phyloP scores from a whole-genome alignment of 2,329 filamentous ascomycete species.

The Raffaelea albimanens region DNA sequence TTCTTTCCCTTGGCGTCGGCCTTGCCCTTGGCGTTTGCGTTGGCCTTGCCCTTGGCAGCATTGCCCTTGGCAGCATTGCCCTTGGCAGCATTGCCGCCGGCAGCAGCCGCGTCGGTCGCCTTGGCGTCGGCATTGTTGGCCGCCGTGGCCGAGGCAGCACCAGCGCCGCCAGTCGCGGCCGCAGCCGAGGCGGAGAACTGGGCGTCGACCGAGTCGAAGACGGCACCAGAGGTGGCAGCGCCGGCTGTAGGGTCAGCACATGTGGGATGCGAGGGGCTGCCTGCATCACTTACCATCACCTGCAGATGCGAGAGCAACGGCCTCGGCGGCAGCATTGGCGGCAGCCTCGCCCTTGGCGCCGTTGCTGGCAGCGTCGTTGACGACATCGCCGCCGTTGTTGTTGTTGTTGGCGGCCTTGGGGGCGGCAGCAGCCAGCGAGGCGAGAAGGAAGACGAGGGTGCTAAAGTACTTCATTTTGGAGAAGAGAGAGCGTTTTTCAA shows the following conservation, averaged over 20 bases:
- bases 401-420: slow-evolving; percentile 8
- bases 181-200: slow-evolving; percentile 8
- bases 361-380: slow-evolving; percentile 9
- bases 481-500: background rate
- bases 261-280: too few species aligned
- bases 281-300: slow-evolving; percentile 5
- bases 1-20: background rate
- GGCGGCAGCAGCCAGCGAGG: slow-evolving; percentile 8
- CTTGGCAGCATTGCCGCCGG: background rate
- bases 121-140: background rate
- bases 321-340: slow-evolving; percentile 7
- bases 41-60: background rate
- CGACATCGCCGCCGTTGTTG: background rate
- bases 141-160: background rate
- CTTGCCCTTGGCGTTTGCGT: background rate
- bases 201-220: slow-evolving; percentile 10
- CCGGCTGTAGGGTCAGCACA: slow-evolving; percentile 3
- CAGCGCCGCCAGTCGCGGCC: slow-evolving; percentile 1
- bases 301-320: slow-evolving; percentile 7
- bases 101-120: background rate
- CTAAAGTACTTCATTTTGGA: slow-evolving; percentile 12
- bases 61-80: background rate
- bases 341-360: slow-evolving; percentile 5
- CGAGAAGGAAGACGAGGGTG: slow-evolving; percentile 10
- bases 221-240: slow-evolving; percentile 10